Base-by-base conservation (phyloP, 805 yeast genomes). In the Yarrowia yakushimensis region DNA sequence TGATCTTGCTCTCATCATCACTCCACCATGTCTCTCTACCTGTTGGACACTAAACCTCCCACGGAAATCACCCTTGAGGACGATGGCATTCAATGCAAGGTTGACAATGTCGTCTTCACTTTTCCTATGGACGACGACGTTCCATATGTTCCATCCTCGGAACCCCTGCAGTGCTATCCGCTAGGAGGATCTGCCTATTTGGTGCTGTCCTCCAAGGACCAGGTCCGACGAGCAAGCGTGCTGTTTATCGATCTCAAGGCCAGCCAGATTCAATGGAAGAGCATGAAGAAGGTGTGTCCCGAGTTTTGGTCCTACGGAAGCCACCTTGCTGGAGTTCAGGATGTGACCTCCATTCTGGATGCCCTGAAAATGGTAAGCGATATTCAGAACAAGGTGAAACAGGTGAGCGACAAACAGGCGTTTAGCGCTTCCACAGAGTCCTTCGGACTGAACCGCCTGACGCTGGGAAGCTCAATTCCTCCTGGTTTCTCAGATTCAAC, bases 211-310 rank as follows among this genome's bases (percentile, higher is more conserved):
- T 52, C 59, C 13, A 52, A 36, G 17, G 43, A 52, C 43, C 59
- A 52, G 9, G 43, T 52, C 2, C 18, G 43, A 17, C 31, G 59
- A 36, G 59, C 59, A 2, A 52, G 59, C 15, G 59, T 52, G 43
- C 43, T 52, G 4, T 36, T 33, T 11, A 33, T 48, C n/a, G 41
- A 52, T 12, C 43, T 36, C 18, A 52, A 48, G 13, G 12, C 57
- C 15, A 33, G 41, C 11, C 31, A 48, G 28, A 23, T 48, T 8
- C 59, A 48, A 15, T 48, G 59, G 59, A 34, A 34, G 34, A 52
- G 59, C 25, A 52, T 52, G 59, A 52, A 52, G 43, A 25, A 22
- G 23, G 59, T 36, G 12, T 52, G 59, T 23, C 59, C 59, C 15
- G 59, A 52, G 10, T 52, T 52, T 31, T 52, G 59, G 59, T 20